Evolutionary conservation across 2,329 filamentous ascomycete species (phyloP), one percentile per base, ranked within the genome.

Genomic region (Alternaria tenuissima): DNA sequence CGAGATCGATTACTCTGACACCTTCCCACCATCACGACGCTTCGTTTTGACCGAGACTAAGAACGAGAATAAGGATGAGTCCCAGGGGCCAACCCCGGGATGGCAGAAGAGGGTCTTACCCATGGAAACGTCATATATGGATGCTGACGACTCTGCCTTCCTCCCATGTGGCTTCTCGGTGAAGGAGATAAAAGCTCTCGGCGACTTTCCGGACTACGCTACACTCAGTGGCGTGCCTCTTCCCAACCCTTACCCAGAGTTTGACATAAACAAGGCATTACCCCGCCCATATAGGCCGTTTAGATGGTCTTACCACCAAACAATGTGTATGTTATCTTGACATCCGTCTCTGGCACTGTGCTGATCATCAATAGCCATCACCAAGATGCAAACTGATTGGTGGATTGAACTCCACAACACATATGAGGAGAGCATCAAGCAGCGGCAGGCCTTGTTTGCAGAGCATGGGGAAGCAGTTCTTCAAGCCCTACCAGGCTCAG

Each of bases 401-500:
- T 96, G 93, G 93, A 82, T 96, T n/a, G 93, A 96, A 78, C 84
- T 96, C 2, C 92, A 95, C 67, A 89, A 82, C 51, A 91, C 87
- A 3, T 96, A 96, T 74, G 80, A 79, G 46, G 70, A 83, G 1
- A 87, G 90, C 22, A 89, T 96, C 65, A 82, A 83, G 5, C 87
- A 94, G 73, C 89, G 93, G 18, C 85, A 88, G 70, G 81, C 79
- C 0, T 83, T 96, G 0, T 90, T 88, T 71, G 80, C 80, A 11
- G 80, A 88, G 59, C 83, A 94, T 64, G 88, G 90, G 2, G 82
- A 83, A 9, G 79, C 81, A 4, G 87, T 96, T 2, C 83, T 95
- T 1, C 85, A 90, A 57, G 83, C 84, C 32, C 82, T 94, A 0
- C 91, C 91, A 0, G 92, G 92, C 1, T 90, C 89, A 0, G 91